These are phyloP conservation scores for Cardamine chenopodiifolia DNA, from an alignment of 345 rosid genomes.

Conservation along the genomic window DNA sequence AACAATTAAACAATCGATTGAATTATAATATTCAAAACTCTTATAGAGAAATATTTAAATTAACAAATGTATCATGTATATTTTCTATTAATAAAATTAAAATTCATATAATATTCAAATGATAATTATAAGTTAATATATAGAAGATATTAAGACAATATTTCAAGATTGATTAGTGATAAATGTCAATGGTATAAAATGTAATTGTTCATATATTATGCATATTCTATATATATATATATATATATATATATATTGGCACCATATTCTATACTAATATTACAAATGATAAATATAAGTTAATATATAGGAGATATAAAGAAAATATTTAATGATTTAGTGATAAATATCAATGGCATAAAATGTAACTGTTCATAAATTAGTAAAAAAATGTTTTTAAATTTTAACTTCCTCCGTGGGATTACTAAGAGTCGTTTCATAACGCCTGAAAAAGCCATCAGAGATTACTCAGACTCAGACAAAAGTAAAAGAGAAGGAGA, in stretches of 20 bases:
- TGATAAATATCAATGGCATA: neutral
- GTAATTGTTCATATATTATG: no score
- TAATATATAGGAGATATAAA: neutral
- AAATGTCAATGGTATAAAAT: neutral
- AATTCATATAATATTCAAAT: neutral
- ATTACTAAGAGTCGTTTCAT: constrained; percentile 13
- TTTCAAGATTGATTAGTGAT: neutral
- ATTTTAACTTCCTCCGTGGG: neutral
- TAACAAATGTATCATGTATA: neutral
- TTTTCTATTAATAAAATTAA: neutral
- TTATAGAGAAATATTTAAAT: neutral
- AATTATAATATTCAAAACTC: no score
- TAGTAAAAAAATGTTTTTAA: neutral
- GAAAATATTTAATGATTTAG: neutral
- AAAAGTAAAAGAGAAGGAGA: constrained; percentile 5
- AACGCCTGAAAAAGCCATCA: constrained; percentile 18
- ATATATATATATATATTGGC: no score
- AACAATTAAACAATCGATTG: no score
- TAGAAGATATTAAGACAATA: no score
- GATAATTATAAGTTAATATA: neutral
- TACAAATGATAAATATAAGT: neutral
- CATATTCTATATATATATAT: no score
- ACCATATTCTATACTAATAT: neutral
- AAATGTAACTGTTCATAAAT: neutral
- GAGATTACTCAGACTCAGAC: neutral